Evolutionary conservation across 179 eudicot genomes (phyloP).

Genomic region (Vitellaria paradoxa): DNA sequence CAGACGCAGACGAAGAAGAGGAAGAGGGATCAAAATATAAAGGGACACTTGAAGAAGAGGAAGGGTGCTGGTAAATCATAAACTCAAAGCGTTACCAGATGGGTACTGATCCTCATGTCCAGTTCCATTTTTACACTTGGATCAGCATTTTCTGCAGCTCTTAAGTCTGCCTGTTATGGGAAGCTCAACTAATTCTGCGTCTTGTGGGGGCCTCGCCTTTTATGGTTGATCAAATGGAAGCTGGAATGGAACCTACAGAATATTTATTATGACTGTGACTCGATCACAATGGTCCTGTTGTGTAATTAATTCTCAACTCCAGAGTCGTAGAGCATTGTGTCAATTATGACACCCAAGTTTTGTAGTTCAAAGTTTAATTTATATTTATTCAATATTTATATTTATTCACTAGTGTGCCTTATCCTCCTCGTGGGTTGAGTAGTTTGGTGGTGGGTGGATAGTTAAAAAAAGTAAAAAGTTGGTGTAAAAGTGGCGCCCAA

Average conservation of each 20-base stretch:
- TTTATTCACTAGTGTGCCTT: too few species aligned
- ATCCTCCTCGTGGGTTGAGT: too few species aligned
- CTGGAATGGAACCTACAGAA: neutral
- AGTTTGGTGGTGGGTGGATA: too few species aligned
- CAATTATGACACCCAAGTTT: neutral
- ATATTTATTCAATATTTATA: neutral
- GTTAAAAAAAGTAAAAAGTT: too few species aligned
- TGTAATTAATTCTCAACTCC: neutral
- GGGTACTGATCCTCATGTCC: neutral
- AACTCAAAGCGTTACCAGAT: neutral
- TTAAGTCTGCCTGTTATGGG: neutral
- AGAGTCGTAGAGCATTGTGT: neutral
- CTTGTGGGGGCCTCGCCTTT: neutral
- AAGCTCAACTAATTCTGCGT: neutral
- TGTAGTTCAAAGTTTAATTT: neutral
- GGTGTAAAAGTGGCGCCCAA: too few species aligned
- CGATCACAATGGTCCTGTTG: neutral
- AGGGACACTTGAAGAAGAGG: constrained; percentile 40
- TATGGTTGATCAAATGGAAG: neutral
- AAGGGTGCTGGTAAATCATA: constrained; percentile 33
- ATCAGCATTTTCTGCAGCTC: neutral
- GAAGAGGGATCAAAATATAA: constrained; percentile 53
- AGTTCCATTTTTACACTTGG: neutral
- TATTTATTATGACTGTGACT: neutral
- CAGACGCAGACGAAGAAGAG: constrained; percentile 64